Evolutionary conservation across 1,284 basidiomycete species (phyloP), one percentile per base, ranked within the genome.

Genomic region (Pyrrhoderma noxium): DNA sequence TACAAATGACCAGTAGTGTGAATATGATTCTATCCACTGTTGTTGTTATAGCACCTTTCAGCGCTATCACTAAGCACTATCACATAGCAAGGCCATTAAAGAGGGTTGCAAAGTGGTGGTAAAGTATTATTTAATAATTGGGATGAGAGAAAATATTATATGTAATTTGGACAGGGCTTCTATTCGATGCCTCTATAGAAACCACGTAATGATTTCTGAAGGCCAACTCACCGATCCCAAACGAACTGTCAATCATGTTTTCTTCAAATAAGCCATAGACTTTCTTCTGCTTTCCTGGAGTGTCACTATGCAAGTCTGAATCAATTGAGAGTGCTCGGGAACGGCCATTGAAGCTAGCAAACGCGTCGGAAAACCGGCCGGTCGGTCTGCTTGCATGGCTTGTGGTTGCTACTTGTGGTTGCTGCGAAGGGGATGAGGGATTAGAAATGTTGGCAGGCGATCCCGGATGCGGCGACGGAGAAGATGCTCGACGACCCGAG

Each of bases 141-240:
- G 27, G 5, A 11, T 31, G 11, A 31, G 11, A 5, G 27, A 31
- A 31, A 31, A 31, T 31, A 31, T 5, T 31, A 31, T 5, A 31
- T 31, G 11, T 31, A 11, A 31, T 31, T 31, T 31, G 27, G 27
- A 31, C 27, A 31, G 27, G n/a, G 27, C 27, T 31, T 31, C 27
- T 31, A 31, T 31, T 31, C 27, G 27, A 31, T 31, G 11, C 27
- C n/a, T 31, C 5, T 31, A 31, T 11, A 11, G 27, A 31, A 31
- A 31, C 27, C 27, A 31, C 27, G 27, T 31, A 31, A 31, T 31
- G 27, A 31, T 11, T 31, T 31, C 7, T 31, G 27, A 16, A 11
- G 25, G 21, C 39, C 34, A 31, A 51, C 53, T 55, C 53, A 55
- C 53, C 53, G 21, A 55, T 51, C 16, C 49, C 49, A 51, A 55